Conservation (phyloP, 352 stramenopile genomes). For the Halophytophthora batemanensis region DNA sequence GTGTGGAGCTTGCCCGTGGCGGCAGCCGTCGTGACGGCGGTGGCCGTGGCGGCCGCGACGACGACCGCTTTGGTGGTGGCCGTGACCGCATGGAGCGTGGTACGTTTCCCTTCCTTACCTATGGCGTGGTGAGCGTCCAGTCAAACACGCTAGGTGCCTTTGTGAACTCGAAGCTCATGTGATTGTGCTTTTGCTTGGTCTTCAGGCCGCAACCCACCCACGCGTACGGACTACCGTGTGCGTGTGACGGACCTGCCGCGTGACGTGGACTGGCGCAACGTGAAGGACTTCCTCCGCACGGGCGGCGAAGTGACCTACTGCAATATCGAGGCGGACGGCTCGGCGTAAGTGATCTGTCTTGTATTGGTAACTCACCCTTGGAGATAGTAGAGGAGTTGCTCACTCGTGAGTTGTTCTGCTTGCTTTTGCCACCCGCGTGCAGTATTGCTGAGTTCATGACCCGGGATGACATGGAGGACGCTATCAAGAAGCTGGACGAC, state of each 20-base stretch:
- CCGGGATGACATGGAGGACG: conserved; percentile 83
- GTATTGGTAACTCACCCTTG: not conserved
- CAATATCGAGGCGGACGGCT: conserved; percentile 79
- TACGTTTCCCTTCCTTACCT: conserved; percentile 18
- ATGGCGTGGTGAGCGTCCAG: too few relatives aligned
- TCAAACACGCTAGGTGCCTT: too few relatives aligned
- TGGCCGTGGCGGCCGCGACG: conserved; percentile 30
- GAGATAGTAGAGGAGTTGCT: not conserved
- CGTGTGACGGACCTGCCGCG: conserved; percentile 74
- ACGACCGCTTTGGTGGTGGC: conserved; percentile 23
- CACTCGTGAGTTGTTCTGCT: not conserved
- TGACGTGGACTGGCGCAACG: conserved; percentile 81
- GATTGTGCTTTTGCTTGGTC: conserved; percentile 4
- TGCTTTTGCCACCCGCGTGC: conserved; percentile 2
- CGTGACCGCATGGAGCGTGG: conserved; percentile 64
- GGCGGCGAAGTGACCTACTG: conserved; percentile 85
- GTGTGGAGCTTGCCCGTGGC: conserved; percentile 77
- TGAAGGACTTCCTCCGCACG: conserved; percentile 85
- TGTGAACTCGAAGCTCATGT: conserved; percentile 1
- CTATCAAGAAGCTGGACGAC: conserved; percentile 84
- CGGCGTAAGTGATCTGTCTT: conserved; percentile 50
- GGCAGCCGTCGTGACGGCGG: conserved; percentile 60
- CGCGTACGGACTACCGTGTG: conserved; percentile 75
- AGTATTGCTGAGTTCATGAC: conserved; percentile 81
- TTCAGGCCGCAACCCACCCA: conserved; percentile 61